Evolutionary conservation across 129 eudicot genomes (phyloP), one percentile per base, ranked within the genome.

Genomic region (Saussurea involucrata): DNA sequence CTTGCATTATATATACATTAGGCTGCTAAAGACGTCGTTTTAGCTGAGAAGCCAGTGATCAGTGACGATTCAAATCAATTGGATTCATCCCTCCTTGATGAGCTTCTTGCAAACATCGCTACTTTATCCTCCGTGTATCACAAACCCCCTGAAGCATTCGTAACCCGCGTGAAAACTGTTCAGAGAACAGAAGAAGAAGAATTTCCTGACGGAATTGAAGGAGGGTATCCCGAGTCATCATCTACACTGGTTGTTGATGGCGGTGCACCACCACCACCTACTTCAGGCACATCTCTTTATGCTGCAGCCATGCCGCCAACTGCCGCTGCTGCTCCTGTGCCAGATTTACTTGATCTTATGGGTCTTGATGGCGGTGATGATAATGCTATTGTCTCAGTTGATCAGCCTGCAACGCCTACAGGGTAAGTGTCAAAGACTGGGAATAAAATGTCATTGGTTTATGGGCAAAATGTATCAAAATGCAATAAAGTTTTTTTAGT

Each of bases 1-100:
- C 67, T 46, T 42, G 18, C 65, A 44, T 61, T 70, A 61, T 11
- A 21, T 74, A 31, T 46, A 37, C 25, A 49, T 57, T 89, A 95
- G 98, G 98, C 98, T 67, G 98, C 98, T 21, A 95, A 95, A 81
- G 98, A 95, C 73, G 96, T 95, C 36, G 97, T 95, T 49, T 82
- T 95, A 76, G 98, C 98, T 36, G 98, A 95, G 81, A 95, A 95
- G 89, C 98, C 98, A 15, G 97, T 95, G 83, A 95, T 95, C 57
- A 88, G 94, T 82, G 98, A 95, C 46, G 97, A 95, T 84, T 95
- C 98, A 1, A 95, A 95, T 81, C 98, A 86, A 68, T 92, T 87
- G 12, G 98, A 95, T 63, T 78, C 96, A 58, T 92, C 97, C 79
- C 97, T 92, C 68, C 92, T 95, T n/a, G 97, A 91, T 33, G 97